These are phyloP conservation scores for Prunus salicina DNA, from an alignment of 306 rosid species.

Conservation along the genomic window DNA sequence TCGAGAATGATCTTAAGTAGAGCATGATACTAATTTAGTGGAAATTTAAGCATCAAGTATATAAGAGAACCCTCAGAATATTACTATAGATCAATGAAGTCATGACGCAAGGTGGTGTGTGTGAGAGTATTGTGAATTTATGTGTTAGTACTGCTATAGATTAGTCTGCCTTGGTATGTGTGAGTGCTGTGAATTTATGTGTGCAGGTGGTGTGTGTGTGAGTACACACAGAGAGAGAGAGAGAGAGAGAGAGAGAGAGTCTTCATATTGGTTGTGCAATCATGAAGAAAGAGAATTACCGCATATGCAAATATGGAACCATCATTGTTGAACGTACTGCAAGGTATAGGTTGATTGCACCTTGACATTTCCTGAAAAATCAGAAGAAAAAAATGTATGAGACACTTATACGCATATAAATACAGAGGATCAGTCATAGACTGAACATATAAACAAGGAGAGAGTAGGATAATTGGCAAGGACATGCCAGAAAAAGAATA, in stretches of 20 bases:
- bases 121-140: no score
- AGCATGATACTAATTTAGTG: not conserved
- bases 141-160: no score
- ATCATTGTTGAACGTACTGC: constrained; percentile 82
- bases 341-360: constrained; percentile 88
- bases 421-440: not conserved
- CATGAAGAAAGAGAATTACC: constrained; percentile 25
- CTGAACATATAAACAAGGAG: not conserved
- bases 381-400: not conserved
- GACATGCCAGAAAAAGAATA: no score
- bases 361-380: constrained; percentile 74
- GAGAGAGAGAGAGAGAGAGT: no score
- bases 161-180: no score
- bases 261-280: not conserved
- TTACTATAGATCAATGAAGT: no score
- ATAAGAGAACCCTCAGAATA: no score
- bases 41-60: no score
- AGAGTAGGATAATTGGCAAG: not conserved
- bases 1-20: no score
- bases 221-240: not conserved
- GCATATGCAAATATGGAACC: constrained; percentile 83
- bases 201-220: not conserved
- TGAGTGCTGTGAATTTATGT: not conserved
- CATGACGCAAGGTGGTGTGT: no score
- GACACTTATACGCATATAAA: not conserved